These are phyloP conservation scores for Leishmania aethiopica DNA, from an alignment of 208 protist species.

Conservation along the genomic window DNA sequence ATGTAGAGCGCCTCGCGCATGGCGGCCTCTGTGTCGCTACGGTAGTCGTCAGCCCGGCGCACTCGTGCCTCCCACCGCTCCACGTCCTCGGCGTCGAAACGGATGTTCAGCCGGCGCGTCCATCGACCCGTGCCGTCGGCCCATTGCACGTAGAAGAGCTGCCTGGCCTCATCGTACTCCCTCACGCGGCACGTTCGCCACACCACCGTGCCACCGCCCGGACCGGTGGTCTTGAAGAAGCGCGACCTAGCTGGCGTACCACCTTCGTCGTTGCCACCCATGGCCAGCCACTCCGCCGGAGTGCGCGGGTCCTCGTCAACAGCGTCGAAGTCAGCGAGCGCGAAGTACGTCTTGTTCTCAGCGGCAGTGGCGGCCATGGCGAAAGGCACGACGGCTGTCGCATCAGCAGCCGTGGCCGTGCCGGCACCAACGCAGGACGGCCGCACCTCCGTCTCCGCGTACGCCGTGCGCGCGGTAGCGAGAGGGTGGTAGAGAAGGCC, in stretches of 20 bases:
- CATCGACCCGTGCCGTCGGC: conserved; percentile 72
- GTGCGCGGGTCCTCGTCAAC: conserved; percentile 64
- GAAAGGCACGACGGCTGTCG: not conserved
- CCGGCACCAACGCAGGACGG: conserved; percentile 7
- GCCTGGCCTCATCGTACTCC: conserved; percentile 61
- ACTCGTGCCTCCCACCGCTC: conserved; percentile 75
- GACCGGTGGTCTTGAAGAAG: conserved; percentile 56
- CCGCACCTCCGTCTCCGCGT: conserved; percentile 61
- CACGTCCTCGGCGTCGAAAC: conserved; percentile 87
- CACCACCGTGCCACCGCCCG: conserved; percentile 26
- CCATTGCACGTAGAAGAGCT: conserved; percentile 83
- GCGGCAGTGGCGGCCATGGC: not conserved
- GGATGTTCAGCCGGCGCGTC: conserved; percentile 90
- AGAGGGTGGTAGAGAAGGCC: conserved; percentile 68
- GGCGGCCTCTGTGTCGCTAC: conserved; percentile 68
- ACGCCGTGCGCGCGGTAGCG: conserved; percentile 65
- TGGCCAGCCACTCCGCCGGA: conserved; percentile 81
- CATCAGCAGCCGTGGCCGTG: conserved; percentile 4
- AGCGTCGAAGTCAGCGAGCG: conserved; percentile 91
- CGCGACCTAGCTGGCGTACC: conserved; percentile 85
- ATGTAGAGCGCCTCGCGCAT: conserved; percentile 84
- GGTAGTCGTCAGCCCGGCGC: conserved; percentile 68
- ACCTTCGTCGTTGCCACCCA: conserved; percentile 41
- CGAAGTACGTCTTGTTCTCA: conserved; percentile 57
- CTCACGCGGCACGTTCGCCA: conserved; percentile 82